A percentile compares a stretch with the other conserved stretches of the same genome.
Evolutionary conservation across 768 basidiomycete species (phyloP).

Genomic region (Kwoniella dendrophila): DNA sequence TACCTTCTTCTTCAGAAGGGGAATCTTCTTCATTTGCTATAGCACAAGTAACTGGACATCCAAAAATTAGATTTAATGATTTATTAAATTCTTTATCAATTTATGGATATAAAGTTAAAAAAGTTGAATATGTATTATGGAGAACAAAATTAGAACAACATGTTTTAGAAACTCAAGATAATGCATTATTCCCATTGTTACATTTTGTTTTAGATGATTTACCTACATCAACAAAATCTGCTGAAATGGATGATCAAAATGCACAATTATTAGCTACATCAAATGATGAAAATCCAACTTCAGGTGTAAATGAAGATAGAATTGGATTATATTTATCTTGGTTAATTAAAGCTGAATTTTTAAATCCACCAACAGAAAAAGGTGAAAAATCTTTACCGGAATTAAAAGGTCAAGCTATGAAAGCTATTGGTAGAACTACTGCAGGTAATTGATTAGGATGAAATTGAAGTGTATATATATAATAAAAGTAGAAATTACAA

Average conservation of each 20-base stretch:
- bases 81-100: conserved; percentile 70
- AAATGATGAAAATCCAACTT: conserved; percentile 57
- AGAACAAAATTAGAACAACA: conserved; percentile 89
- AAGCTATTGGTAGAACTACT: conserved; percentile 55
- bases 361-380: conserved; percentile 62
- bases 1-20: too few species aligned
- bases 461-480: background rate
- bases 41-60: conserved; percentile 77
- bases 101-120: conserved; percentile 78
- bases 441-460: conserved; percentile 22
- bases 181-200: conserved; percentile 92
- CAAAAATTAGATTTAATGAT: conserved; percentile 84
- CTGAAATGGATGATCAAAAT: conserved; percentile 84
- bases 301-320: conserved; percentile 72
- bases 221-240: conserved; percentile 92
- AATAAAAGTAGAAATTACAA: background rate
- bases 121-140: conserved; percentile 90
- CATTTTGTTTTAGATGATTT: conserved; percentile 98
- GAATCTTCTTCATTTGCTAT: conserved; percentile 47
- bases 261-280: conserved; percentile 66
- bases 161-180: conserved; percentile 90
- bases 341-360: conserved; percentile 82
- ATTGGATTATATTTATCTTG: conserved; percentile 90
- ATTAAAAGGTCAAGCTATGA: conserved; percentile 47
- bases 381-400: conserved; percentile 48